Base-by-base conservation (phyloP, 139 green algal genomes). In the Zygnema cylindricum region DNA sequence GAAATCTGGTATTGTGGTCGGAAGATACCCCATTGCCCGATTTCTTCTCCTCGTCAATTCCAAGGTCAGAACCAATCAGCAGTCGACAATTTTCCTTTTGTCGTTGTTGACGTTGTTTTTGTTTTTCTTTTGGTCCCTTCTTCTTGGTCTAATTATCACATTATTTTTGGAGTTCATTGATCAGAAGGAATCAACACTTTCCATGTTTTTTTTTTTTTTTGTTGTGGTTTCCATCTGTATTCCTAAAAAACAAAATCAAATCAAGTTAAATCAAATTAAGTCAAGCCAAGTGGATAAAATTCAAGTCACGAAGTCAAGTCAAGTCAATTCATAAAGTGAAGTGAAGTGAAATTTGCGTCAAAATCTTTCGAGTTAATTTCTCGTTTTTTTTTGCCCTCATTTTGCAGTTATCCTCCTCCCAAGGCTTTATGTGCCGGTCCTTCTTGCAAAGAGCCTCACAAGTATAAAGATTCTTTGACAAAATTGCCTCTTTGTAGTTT, bases 401-500 rank as follows among this genome's bases (percentile, higher is more conserved):
- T 16, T 36, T 49, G 3, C 77, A 85, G 77, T 2, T 39, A 85
- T 39, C 77, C 77, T 39, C 16, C 77, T 49, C 33, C 33, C 21
- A 16, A 23, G 22, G 35, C 54, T 25, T 7, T 36, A 22, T 85
- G 77, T 55, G 3, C 35, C 3, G 77, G 41, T 23, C 35, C 77
- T 3, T 3, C 32, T 11, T 85, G 77, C 77, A 77, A 43, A 39
- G 1, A 7, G 32, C 43, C 32, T 30, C 38, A 76, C 38, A 79
- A 35, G 39, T 86, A 78, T 43, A 76, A 42, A 35, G 25, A 49
- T 55, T 49, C 77, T 23, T 7, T 23, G 22, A 32, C 77, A 11
- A 22, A 11, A 23, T 11, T 21, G 35, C 77, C 77, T 22, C 77
- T 85, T 49, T 85, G 77, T 23, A 85, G 77, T 23, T 23, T 85